These are phyloP conservation scores for Rugonectria rugulosa DNA, from an alignment of 2,329 filamentous ascomycete genomes.

Conservation along the genomic window DNA sequence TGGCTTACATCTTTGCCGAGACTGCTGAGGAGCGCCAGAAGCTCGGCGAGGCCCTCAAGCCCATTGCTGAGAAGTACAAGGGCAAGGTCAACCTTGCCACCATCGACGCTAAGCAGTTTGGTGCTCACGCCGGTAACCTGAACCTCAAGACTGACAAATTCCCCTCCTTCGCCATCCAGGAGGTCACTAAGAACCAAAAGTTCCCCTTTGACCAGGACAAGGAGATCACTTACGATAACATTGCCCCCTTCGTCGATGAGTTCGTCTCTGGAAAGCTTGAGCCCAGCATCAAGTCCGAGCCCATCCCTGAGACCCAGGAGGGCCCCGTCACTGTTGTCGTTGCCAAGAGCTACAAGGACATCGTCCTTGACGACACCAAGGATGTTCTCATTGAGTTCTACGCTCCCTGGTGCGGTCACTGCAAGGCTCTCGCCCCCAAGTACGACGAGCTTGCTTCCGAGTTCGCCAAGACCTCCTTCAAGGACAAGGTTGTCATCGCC, in stretches of 20 bases:
- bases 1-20: conserved; percentile 98
- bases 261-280: conserved; percentile 88
- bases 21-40: conserved; percentile 86
- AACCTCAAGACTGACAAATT: conserved; percentile 96
- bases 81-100: conserved; percentile 97
- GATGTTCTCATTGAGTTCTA: conserved; percentile 99
- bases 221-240: conserved; percentile 74
- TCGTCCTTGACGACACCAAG: conserved; percentile 93
- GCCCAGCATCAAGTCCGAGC: conserved; percentile 98
- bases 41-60: conserved; percentile 79
- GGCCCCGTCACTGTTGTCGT: conserved; percentile 88
- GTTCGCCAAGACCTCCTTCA: conserved; percentile 80
- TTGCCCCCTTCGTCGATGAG: conserved; percentile 85
- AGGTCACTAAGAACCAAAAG: conserved; percentile 94
- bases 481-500: conserved; percentile 87
- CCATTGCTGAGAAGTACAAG: conserved; percentile 89
- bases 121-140: conserved; percentile 93
- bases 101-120: conserved; percentile 93
- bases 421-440: conserved; percentile 96
- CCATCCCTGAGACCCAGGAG: conserved; percentile 91
- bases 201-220: conserved; percentile 90
- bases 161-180: conserved; percentile 97
- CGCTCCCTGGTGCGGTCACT: conserved; percentile 99
- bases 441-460: conserved; percentile 89
- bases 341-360: conserved; percentile 89